Conservation (phyloP, 2,329 filamentous ascomycete genomes). For the Exophiala aquamarina region DNA sequence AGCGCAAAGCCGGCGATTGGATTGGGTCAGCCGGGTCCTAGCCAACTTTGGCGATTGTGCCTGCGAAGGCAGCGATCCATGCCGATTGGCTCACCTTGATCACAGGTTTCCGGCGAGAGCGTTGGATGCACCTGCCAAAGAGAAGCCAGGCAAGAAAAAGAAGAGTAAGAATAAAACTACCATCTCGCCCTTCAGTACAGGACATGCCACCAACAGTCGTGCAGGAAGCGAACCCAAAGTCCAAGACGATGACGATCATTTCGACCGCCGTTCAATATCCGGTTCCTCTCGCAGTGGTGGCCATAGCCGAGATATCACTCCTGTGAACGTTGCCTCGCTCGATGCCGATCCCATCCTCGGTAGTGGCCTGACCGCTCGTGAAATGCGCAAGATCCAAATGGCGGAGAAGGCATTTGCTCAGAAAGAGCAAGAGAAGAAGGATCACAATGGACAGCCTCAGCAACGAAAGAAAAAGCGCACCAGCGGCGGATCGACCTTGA, state of each 20-base stretch:
- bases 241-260: conserved; percentile 55
- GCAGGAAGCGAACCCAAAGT: conserved; percentile 59
- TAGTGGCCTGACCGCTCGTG: conserved; percentile 59
- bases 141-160: conserved; percentile 49
- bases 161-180: conserved; percentile 47
- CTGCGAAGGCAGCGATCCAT: conserved; percentile 39
- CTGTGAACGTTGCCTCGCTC: conserved; percentile 50
- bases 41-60: conserved; percentile 52
- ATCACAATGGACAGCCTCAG: conserved; percentile 34
- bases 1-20: conserved; percentile 34
- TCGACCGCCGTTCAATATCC: conserved; percentile 57
- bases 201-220: conserved; percentile 56
- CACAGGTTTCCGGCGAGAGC: conserved; percentile 39
- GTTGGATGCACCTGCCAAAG: conserved; percentile 38
- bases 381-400: conserved; percentile 63
- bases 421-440: conserved; percentile 58
- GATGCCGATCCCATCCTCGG: conserved; percentile 40
- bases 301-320: conserved; percentile 62
- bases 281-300: conserved; percentile 57
- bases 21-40: conserved; percentile 49
- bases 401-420: conserved; percentile 63
- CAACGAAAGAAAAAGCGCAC: conserved; percentile 58
- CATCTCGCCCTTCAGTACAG: conserved; percentile 55
- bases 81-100: conserved; percentile 44
- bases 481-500: conserved; percentile 55